Evolutionary conservation across 805 yeast species (phyloP).

Genomic region (Tetrapisispora pingtungensis): DNA sequence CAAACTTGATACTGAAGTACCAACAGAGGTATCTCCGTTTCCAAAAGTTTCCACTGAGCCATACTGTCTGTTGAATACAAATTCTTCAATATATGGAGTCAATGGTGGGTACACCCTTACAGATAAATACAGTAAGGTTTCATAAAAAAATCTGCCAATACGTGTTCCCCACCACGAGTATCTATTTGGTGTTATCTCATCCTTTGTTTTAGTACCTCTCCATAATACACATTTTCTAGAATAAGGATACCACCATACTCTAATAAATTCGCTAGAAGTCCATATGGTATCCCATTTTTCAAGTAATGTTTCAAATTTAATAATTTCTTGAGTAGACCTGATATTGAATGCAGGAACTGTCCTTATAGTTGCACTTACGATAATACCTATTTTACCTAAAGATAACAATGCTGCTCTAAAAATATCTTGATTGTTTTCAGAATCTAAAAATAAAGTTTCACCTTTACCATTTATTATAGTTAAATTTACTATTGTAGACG

Average conservation of each 20-base stretch:
- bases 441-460: constrained; percentile 40
- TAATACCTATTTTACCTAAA: constrained; percentile 84
- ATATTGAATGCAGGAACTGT: constrained; percentile 77
- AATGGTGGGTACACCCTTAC: constrained; percentile 62
- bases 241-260: constrained; percentile 98
- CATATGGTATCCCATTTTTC: constrained; percentile 69
- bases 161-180: constrained; percentile 79
- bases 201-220: constrained; percentile 75
- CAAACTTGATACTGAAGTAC: constrained; percentile 73
- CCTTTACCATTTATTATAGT: constrained; percentile 72
- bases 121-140: constrained; percentile 67
- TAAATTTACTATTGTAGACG: constrained; percentile 76
- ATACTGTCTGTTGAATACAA: constrained; percentile 77
- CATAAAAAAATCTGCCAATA: constrained; percentile 71
- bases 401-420: constrained; percentile 80
- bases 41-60: constrained; percentile 45
- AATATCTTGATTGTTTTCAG: constrained; percentile 50
- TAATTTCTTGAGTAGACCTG: constrained; percentile 71
- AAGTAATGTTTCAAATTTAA: constrained; percentile 64
- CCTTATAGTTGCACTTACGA: constrained; percentile 75
- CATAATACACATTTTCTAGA: constrained; percentile 76
- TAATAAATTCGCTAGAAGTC: constrained; percentile 81
- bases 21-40: constrained; percentile 56
- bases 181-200: constrained; percentile 53
- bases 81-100: constrained; percentile 78